These are phyloP conservation scores for Pezicula rhizophila DNA, from an alignment of 2,329 filamentous ascomycete species.

Conservation along the genomic window DNA sequence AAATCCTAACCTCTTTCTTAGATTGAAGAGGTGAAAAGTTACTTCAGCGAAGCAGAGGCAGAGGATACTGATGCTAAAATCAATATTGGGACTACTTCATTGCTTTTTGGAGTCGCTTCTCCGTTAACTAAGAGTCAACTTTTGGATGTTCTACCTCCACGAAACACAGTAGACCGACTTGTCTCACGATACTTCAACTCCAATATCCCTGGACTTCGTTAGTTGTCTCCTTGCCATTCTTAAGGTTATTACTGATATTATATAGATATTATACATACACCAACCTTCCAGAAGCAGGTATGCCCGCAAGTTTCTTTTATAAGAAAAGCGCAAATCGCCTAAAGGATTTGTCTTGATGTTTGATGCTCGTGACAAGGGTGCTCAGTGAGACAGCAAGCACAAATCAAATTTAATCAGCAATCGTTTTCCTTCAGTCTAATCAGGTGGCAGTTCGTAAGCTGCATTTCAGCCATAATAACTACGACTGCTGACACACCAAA, in stretches of 20 bases:
- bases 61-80: conserved; percentile 21
- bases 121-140: conserved; percentile 38
- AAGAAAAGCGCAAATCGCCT: too few species aligned
- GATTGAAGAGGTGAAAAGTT: conserved; percentile 54
- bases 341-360: too few species aligned
- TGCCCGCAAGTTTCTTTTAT: conserved; percentile 6
- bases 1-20: conserved; percentile 21
- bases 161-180: conserved; percentile 41
- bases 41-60: conserved; percentile 43
- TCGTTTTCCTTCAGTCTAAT: neutral
- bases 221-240: conserved; percentile 10
- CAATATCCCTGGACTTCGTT: conserved; percentile 46
- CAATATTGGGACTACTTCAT: conserved; percentile 26
- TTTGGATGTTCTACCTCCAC: conserved; percentile 41
- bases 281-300: conserved; percentile 42
- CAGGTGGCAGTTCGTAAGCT: neutral
- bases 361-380: neutral
- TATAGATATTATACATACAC: conserved; percentile 46
- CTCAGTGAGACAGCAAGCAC: too few species aligned
- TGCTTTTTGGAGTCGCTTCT: conserved; percentile 34
- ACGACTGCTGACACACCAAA: conserved; percentile 2
- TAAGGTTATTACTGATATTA: conserved; percentile 4
- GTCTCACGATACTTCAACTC: conserved; percentile 49
- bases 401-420: conserved; percentile 4
- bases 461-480: neutral